Conservation (phyloP, 2,329 filamentous ascomycete species). For the Conoideocrella luteorostrata region DNA sequence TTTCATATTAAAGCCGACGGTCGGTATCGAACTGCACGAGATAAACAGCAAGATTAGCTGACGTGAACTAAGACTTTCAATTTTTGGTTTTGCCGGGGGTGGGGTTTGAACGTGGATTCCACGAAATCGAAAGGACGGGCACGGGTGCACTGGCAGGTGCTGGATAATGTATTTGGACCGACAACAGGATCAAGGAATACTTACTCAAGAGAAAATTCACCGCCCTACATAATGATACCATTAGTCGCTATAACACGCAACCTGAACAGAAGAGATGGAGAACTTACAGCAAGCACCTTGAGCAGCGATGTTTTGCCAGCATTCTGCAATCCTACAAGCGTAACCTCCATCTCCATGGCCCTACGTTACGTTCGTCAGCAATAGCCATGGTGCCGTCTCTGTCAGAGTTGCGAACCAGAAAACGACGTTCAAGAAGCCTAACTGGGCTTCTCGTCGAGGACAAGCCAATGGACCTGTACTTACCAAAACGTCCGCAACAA, state of each 20-base stretch:
- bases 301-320: slow-evolving; percentile 95
- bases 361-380: slow-evolving; percentile 38
- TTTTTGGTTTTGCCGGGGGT: too few species aligned
- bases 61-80: neutral
- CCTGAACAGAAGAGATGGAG: neutral
- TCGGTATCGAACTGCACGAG: slow-evolving; percentile 80
- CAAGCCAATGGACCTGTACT: too few species aligned
- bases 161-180: neutral
- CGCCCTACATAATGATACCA: slow-evolving; percentile 55
- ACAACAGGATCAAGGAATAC: slow-evolving; percentile 24
- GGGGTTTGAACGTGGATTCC: too few species aligned
- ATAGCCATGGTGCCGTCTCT: neutral
- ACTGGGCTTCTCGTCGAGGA: too few species aligned
- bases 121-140: too few species aligned
- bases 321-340: slow-evolving; percentile 97
- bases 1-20: slow-evolving; percentile 99
- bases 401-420: too few species aligned
- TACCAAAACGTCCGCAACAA: slow-evolving; percentile 95
- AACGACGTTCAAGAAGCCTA: neutral
- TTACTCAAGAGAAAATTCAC: slow-evolving; percentile 98
- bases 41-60: neutral
- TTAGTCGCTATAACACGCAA: neutral
- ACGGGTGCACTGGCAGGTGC: too few species aligned
- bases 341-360: slow-evolving; percentile 99
- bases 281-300: slow-evolving; percentile 85